Base-by-base conservation (phyloP, 306 rosid genomes). In the Quillaja saponaria region DNA sequence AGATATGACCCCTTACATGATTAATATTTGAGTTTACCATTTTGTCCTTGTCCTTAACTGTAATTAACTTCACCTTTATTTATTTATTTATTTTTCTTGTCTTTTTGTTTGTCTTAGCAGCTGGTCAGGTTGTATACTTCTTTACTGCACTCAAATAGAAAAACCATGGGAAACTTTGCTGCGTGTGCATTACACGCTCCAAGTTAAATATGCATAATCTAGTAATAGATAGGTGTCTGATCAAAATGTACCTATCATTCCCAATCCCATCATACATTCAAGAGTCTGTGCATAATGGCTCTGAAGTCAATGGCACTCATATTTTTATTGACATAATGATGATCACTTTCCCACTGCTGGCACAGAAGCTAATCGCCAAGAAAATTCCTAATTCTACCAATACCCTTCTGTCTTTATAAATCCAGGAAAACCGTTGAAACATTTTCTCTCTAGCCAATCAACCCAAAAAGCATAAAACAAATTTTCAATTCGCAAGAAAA, bases 271-370 rank as follows among this genome's bases (percentile, higher is more conserved):
- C 77, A 67, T 63, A 10, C 54, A 34, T 60, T 41, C 76, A 59
- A 49, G 61, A 74, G 76, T 65, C 70, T 51, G 55, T n/a, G 21
- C 67, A 21, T 76, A 65, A 66, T 46, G 82, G 77, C 68, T 71
- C 81, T 62, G 71, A 81, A 86, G 89, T 83, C 89, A 86, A 86
- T 78, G 87, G 60, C 37, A 21, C 64, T 52, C 45, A 16, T 58
- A 2, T 63, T 14, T 60, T 62, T 58, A 66, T 61, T 63, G 66
- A 51, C 58, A 0, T 53, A 46, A 51, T 37, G 57, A 37, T 54
- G n/a, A 73, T 64, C 45, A 66, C 70, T 69, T 64, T 53, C 46
- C 71, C 63, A 35, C 55, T 46, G 81, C 71, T 63, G 58, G 75
- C 64, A 68, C 72, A 64, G 63, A 77, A 76, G 62, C 69, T 40